Percentiles rank a stretch among this genome's conserved stretches.
Conservation (phyloP, 2,329 filamentous ascomycete genomes). For the Pestalotiopsis sp. region DNA sequence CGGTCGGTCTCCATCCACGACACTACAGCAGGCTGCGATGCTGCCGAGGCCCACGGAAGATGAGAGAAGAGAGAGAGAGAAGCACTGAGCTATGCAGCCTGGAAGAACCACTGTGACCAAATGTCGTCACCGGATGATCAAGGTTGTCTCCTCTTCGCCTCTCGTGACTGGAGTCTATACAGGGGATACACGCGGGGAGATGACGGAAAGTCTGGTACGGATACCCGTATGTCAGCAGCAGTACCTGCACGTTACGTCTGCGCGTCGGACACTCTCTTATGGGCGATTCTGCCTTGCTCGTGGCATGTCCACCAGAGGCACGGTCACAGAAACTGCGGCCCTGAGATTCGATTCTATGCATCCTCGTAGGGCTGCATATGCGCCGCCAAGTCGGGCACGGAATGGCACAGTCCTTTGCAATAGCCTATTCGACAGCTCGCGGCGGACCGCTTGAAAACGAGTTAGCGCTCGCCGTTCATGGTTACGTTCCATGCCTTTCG, state of each 20-base stretch:
- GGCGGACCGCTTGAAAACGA: not conserved
- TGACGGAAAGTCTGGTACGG: not conserved
- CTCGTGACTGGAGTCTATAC: not conserved
- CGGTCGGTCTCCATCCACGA: too few relatives aligned
- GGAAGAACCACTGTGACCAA: not conserved
- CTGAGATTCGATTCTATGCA: not conserved
- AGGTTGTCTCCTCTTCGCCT: not conserved
- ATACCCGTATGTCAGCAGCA: not conserved
- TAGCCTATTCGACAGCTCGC: not conserved
- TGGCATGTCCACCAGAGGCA: not conserved
- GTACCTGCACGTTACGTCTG: not conserved
- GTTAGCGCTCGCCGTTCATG: not conserved
- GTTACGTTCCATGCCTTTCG: not conserved
- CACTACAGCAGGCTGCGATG: not conserved
- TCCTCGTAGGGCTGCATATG: conserved; percentile 10
- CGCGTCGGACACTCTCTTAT: not conserved
- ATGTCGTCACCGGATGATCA: not conserved
- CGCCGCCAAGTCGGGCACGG: not conserved
- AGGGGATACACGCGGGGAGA: not conserved
- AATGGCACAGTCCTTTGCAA: not conserved
- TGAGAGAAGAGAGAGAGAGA: not conserved
- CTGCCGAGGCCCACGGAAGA: not conserved
- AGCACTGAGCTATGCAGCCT: not conserved
- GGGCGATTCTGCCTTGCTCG: not conserved
- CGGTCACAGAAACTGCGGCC: not conserved